Evolutionary conservation across 768 basidiomycete genomes (phyloP).

Genomic region (Leccinellum albellum): DNA sequence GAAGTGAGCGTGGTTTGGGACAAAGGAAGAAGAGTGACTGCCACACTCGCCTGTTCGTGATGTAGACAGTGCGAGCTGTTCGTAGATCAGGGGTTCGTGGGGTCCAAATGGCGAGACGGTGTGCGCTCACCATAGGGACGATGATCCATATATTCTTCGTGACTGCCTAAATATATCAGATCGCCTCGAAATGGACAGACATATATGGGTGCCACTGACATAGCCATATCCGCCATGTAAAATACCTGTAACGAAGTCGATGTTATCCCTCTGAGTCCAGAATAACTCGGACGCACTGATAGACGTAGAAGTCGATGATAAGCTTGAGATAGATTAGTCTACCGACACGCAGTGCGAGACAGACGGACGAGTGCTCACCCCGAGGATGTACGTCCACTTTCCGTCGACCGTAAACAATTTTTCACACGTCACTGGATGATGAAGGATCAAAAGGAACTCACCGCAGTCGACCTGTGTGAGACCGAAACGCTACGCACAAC

Average conservation of each 20-base stretch:
- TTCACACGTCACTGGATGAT: background rate
- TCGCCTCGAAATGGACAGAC: background rate
- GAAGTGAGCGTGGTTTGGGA: background rate
- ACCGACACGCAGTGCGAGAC: too few species aligned
- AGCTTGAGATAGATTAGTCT: constrained; percentile 15
- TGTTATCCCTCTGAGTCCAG: background rate
- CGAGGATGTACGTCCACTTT: constrained; percentile 21
- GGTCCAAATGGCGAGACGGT: background rate
- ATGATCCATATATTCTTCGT: constrained; percentile 13
- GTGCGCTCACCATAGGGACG: constrained; percentile 18
- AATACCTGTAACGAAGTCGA: constrained; percentile 15
- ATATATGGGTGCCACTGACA: constrained; percentile 13
- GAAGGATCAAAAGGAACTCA: constrained; percentile 7
- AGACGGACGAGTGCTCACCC: constrained; percentile 13
- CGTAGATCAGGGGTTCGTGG: background rate
- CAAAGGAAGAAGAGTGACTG: background rate
- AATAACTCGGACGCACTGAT: constrained; percentile 11
- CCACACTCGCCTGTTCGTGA: constrained; percentile 19
- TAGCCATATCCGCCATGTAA: constrained; percentile 29
- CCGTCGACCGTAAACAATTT: background rate
- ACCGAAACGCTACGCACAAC: background rate
- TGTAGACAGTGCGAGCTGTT: constrained; percentile 14
- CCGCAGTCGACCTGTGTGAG: constrained; percentile 16
- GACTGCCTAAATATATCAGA: constrained; percentile 16
- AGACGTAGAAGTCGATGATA: constrained; percentile 27